Conservation (phyloP, 768 basidiomycete genomes). For the Tricholoma saponaceum region DNA sequence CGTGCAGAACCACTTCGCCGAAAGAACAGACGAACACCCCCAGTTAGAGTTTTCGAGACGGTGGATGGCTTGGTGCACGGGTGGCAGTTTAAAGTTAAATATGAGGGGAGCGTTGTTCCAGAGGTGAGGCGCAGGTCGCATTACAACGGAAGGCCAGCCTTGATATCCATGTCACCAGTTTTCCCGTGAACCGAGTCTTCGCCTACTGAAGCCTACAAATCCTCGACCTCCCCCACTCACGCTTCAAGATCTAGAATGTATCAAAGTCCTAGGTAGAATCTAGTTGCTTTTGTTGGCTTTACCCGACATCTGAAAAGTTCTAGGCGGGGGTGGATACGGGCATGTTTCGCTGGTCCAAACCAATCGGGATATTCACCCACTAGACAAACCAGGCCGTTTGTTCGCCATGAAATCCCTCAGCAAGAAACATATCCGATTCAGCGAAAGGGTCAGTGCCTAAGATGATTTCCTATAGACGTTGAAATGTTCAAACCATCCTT, state of each 20-base stretch:
- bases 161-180: background rate
- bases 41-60: background rate
- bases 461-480: background rate
- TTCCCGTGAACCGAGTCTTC: constrained; percentile 2
- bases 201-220: constrained; percentile 22
- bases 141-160: background rate
- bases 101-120: background rate
- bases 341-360: constrained; percentile 40
- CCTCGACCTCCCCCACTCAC: constrained; percentile 33
- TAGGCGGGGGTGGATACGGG: constrained; percentile 39
- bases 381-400: constrained; percentile 31
- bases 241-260: constrained; percentile 38
- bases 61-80: constrained; percentile 2
- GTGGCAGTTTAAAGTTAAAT: constrained; percentile 2
- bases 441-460: constrained; percentile 13
- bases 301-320: constrained; percentile 1
- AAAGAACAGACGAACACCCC: background rate
- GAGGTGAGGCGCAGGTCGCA: constrained; percentile 1
- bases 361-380: constrained; percentile 19
- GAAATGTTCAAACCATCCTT: background rate
- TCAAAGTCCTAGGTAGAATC: constrained; percentile 34
- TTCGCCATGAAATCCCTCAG: constrained; percentile 45
- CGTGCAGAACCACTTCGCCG: constrained; percentile 1
- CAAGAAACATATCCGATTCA: constrained; percentile 29
- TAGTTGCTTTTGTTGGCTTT: background rate